These are phyloP conservation scores for Calamus simplicifolius DNA, from an alignment of 176 grass and related monocot genomes.

Conservation along the genomic window DNA sequence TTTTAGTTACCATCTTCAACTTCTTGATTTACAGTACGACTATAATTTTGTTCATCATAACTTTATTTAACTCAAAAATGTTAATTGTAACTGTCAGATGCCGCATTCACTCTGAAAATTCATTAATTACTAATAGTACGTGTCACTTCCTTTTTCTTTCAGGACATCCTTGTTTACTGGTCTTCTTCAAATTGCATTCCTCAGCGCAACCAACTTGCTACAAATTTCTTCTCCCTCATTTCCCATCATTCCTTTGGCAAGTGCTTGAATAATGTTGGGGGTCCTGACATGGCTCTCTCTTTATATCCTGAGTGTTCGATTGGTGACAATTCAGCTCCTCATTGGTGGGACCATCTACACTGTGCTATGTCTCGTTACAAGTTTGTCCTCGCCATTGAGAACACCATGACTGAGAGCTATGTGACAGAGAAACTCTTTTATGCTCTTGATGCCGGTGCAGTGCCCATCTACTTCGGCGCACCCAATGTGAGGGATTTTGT, in stretches of 20 bases:
- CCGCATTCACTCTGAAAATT: neutral
- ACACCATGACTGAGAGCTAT: constrained; percentile 73
- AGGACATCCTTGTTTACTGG: constrained; percentile 91
- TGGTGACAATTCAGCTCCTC: constrained; percentile 24
- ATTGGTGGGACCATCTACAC: constrained; percentile 92
- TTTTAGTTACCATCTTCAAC: too few species aligned
- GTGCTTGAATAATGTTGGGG: constrained; percentile 88
- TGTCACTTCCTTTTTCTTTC: constrained; percentile 11
- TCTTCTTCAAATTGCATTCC: constrained; percentile 86
- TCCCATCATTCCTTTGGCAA: constrained; percentile 82
- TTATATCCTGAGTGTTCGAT: constrained; percentile 63
- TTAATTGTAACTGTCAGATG: too few species aligned
- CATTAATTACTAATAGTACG: neutral
- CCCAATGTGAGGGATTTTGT: constrained; percentile 80
- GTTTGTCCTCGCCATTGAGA: constrained; percentile 95
- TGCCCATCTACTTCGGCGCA: constrained; percentile 90
- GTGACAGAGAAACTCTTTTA: constrained; percentile 93
- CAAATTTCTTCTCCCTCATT: constrained; percentile 49
- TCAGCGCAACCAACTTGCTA: constrained; percentile 54
- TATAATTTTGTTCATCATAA: too few species aligned
- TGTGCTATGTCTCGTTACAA: constrained; percentile 93
- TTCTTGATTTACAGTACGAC: too few species aligned
- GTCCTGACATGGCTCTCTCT: constrained; percentile 53
- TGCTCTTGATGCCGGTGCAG: constrained; percentile 70
- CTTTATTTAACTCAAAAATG: too few species aligned